Evolutionary conservation across 331 rosid genomes (phyloP).

Genomic region (Pyracantha coccinea): DNA sequence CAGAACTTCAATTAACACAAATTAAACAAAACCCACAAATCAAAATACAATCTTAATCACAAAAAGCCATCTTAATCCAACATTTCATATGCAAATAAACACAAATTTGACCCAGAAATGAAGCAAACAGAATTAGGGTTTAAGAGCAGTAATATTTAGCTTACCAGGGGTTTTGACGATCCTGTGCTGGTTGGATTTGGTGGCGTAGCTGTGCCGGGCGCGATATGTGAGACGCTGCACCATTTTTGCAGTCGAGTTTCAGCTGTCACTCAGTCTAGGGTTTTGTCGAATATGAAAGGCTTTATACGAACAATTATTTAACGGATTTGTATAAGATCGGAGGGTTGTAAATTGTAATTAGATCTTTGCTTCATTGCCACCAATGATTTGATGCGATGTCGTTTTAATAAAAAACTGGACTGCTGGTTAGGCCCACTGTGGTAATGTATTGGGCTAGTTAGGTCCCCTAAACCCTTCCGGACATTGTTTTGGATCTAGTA

Average conservation of each 20-base stretch:
- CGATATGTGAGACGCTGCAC: conserved; percentile 81
- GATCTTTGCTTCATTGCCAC: not conserved
- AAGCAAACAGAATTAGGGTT: not conserved
- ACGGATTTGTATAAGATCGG: conserved; percentile 24
- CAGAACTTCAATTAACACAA: not conserved
- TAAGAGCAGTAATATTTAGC: not conserved
- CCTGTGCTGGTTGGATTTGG: conserved; percentile 72
- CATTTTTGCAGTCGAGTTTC: conserved; percentile 24
- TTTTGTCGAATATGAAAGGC: not conserved
- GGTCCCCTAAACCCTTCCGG: not conserved
- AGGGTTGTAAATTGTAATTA: conserved; percentile 14
- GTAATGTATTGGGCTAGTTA: not conserved
- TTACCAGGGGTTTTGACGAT: conserved; percentile 70
- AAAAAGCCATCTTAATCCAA: not conserved
- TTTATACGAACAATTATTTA: not conserved
- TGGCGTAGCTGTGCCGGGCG: conserved; percentile 70
- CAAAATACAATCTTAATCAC: not conserved
- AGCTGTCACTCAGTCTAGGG: conserved; percentile 4
- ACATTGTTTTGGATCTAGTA: not conserved
- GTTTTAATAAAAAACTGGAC: not conserved
- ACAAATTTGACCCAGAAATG: not conserved
- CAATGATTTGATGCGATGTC: not conserved
- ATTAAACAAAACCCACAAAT: not conserved
- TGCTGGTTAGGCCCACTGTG: not conserved
- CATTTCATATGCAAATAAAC: not conserved